phyloP scores from a whole-genome alignment of 2,329 filamentous ascomycete species.

The Phoma sp. region DNA sequence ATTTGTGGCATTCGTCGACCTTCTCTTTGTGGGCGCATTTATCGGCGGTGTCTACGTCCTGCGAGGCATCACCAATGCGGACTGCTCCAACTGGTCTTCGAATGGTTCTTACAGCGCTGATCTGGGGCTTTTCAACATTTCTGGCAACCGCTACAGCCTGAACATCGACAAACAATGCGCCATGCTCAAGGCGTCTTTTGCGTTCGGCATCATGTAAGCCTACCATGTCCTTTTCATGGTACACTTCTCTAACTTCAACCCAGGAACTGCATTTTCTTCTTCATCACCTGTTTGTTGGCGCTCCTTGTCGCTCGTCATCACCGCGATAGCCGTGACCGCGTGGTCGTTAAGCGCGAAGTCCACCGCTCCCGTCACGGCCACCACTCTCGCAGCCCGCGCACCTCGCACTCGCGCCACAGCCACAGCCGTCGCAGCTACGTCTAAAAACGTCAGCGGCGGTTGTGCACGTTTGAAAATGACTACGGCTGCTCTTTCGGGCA shows the following conservation, averaged over 20 bases:
- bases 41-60: constrained; percentile 67
- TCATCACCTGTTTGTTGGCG: constrained; percentile 63
- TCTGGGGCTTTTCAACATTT: constrained; percentile 68
- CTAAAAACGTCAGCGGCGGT: constrained; percentile 16
- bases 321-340: constrained; percentile 54
- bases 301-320: constrained; percentile 60
- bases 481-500: not conserved
- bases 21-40: constrained; percentile 69
- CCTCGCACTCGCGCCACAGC: constrained; percentile 43
- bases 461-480: not conserved
- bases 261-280: constrained; percentile 51
- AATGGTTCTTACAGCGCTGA: constrained; percentile 61
- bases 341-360: constrained; percentile 62
- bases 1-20: constrained; percentile 68
- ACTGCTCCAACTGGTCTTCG: constrained; percentile 70
- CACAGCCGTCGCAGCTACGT: constrained; percentile 50
- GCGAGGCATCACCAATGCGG: constrained; percentile 63
- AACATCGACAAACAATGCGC: constrained; percentile 78
- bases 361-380: constrained; percentile 56
- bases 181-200: constrained; percentile 91
- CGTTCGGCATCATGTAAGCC: constrained; percentile 83
- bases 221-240: too few relatives aligned
- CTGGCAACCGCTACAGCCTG: constrained; percentile 58
- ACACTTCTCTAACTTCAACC: constrained; percentile 27
- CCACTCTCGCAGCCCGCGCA: constrained; percentile 48